A percentile compares a stretch with the other conserved stretches of the same genome.
These are phyloP conservation scores for Pleurotus cornucopiae DNA, from an alignment of 768 basidiomycete genomes.

Conservation along the genomic window DNA sequence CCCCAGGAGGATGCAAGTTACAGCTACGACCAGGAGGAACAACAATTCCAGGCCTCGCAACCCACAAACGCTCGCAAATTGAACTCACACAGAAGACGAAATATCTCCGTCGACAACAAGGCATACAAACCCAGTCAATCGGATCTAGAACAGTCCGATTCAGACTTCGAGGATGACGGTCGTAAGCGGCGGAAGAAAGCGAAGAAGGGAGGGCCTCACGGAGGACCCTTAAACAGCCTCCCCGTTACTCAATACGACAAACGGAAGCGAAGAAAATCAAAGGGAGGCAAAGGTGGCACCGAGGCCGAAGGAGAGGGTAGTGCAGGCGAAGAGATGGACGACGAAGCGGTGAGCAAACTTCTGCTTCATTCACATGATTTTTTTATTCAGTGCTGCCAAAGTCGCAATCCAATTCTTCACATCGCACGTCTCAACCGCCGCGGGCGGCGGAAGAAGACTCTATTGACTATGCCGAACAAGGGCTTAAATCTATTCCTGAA, in stretches of 20 bases:
- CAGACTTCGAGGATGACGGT: conserved; percentile 51
- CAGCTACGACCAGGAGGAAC: conserved; percentile 77
- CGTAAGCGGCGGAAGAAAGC: conserved; percentile 48
- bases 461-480: conserved; percentile 41
- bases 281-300: conserved; percentile 35
- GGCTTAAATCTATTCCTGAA: conserved; percentile 63
- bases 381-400: conserved; percentile 10
- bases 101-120: conserved; percentile 76
- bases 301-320: conserved; percentile 44
- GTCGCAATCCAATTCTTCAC: conserved; percentile 28
- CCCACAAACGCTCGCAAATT: conserved; percentile 13
- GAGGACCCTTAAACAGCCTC: conserved; percentile 59
- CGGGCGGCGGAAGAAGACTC: conserved; percentile 32
- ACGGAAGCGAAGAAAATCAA: conserved; percentile 46
- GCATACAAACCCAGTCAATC: conserved; percentile 70
- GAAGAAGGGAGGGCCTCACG: conserved; percentile 48
- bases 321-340: conserved; percentile 40
- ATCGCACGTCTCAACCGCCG: conserved; percentile 35
- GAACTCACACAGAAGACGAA: conserved; percentile 43
- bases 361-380: background rate
- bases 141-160: conserved; percentile 60
- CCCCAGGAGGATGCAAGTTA: conserved; percentile 51
- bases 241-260: conserved; percentile 68
- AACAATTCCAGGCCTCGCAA: conserved; percentile 44
- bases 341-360: conserved; percentile 24